Percentiles rank a stretch among this genome's conserved stretches.
phyloP scores from a whole-genome alignment of 129 eudicot species.

The Lactuca sativa region DNA sequence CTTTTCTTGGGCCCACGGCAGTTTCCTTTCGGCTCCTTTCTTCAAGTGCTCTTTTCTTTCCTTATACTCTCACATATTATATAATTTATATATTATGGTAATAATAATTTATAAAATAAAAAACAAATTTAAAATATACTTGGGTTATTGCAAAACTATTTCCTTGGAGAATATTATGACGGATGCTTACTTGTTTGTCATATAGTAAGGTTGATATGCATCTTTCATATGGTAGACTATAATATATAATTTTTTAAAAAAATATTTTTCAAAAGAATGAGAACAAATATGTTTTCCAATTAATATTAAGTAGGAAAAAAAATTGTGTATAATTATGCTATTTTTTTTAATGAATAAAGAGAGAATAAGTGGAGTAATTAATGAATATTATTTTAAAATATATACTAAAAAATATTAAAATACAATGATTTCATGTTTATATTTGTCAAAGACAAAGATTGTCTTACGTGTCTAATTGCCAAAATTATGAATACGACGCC shows the following conservation, averaged over 20 bases:
- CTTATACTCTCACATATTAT: background rate
- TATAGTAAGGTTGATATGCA: too few species aligned
- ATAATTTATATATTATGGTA: too few species aligned
- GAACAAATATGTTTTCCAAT: background rate
- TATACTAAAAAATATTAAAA: background rate
- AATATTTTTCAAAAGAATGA: background rate
- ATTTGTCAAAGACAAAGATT: background rate
- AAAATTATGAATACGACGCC: constrained; percentile 11
- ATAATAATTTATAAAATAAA: too few species aligned
- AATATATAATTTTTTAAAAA: too few species aligned
- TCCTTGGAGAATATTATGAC: background rate
- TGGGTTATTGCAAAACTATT: background rate
- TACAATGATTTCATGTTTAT: background rate
- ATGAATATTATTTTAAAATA: background rate
- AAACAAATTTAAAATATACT: too few species aligned
- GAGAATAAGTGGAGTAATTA: background rate
- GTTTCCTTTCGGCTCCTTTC: constrained; percentile 42
- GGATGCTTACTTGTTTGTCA: background rate
- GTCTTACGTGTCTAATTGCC: constrained; percentile 21
- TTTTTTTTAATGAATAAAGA: too few species aligned
- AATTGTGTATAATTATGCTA: too few species aligned
- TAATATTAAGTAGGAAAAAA: background rate
- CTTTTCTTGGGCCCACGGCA: constrained; percentile 35
- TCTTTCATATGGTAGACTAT: too few species aligned
- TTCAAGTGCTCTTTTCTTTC: constrained; percentile 12